These are phyloP conservation scores for Colletotrichum tropicale DNA, from an alignment of 2,329 filamentous ascomycete species.

Conservation along the genomic window DNA sequence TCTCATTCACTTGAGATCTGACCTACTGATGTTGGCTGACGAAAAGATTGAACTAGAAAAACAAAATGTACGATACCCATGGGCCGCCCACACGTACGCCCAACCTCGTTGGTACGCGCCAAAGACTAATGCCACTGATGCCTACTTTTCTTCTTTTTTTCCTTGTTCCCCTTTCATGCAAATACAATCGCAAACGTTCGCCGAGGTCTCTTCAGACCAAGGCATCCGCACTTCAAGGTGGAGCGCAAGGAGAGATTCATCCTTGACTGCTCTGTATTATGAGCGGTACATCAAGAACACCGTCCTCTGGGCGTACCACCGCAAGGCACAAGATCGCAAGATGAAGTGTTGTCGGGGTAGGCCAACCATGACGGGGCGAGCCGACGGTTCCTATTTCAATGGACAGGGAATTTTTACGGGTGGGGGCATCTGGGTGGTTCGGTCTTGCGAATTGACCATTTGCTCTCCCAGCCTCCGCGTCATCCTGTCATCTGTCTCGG, in stretches of 20 bases:
- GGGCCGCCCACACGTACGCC: neutral
- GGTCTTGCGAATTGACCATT: conserved; percentile 45
- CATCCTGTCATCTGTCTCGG: conserved; percentile 40
- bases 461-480: conserved; percentile 39
- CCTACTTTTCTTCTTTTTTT: neutral
- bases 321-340: conserved; percentile 20
- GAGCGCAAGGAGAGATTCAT: conserved; percentile 77
- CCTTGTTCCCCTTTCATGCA: neutral
- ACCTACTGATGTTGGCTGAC: conserved; percentile 10
- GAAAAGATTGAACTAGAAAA: conserved; percentile 16
- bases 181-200: neutral
- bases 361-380: conserved; percentile 10
- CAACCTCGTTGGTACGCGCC: neutral
- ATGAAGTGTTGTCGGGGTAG: conserved; percentile 21
- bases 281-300: conserved; percentile 65
- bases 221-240: conserved; percentile 72
- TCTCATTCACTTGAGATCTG: conserved; percentile 49
- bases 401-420: conserved; percentile 31
- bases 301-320: conserved; percentile 4
- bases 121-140: conserved; percentile 9
- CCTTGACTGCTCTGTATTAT: conserved; percentile 79
- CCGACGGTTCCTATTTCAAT: conserved; percentile 25
- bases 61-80: conserved; percentile 44
- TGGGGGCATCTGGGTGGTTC: conserved; percentile 34
- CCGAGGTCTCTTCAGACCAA: neutral